These are phyloP conservation scores for Lotmaria passim DNA, from an alignment of 208 protist species.

Conservation along the genomic window DNA sequence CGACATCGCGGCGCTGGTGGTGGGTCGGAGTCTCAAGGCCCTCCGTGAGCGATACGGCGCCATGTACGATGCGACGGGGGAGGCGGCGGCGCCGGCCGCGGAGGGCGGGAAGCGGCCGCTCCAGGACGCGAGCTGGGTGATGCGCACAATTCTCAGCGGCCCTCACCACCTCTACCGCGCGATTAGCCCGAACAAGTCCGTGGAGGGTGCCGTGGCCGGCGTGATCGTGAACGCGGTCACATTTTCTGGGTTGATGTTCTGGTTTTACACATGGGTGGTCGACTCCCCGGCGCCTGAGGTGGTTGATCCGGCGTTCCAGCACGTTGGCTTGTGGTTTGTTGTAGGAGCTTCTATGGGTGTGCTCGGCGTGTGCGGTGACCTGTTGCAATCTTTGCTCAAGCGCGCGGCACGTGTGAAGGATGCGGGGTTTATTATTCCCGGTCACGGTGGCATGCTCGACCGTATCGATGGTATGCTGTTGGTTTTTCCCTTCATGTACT, in stretches of 20 bases:
- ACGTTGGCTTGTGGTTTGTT: conserved; percentile 47
- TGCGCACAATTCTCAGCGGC: conserved; percentile 36
- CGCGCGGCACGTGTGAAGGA: conserved; percentile 88
- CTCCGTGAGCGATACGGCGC: conserved; percentile 29
- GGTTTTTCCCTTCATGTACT: conserved; percentile 79
- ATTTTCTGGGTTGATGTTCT: conserved; percentile 53
- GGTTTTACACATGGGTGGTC: conserved; percentile 35
- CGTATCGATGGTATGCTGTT: conserved; percentile 87
- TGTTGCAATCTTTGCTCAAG: conserved; percentile 91
- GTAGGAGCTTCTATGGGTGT: conserved; percentile 69
- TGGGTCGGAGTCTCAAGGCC: conserved; percentile 48
- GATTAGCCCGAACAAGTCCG: conserved; percentile 92
- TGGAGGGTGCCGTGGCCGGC: conserved; percentile 81
- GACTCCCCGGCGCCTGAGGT: conserved; percentile 26
- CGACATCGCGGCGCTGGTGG: conserved; percentile 79
- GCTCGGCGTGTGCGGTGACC: conserved; percentile 83
- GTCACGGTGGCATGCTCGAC: conserved; percentile 92
- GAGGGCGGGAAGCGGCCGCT: conserved; percentile 19
- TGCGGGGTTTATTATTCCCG: conserved; percentile 81
- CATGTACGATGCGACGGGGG: conserved; percentile 34
- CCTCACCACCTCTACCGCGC: conserved; percentile 61
- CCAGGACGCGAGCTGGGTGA: conserved; percentile 16
- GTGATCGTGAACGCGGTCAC: conserved; percentile 56
- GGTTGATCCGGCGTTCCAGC: conserved; percentile 42
- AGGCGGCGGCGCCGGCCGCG: background rate